Percentiles rank a stretch among this genome's conserved stretches.
phyloP scores from a whole-genome alignment of 441 rosid species.

The Syzygium malaccense region DNA sequence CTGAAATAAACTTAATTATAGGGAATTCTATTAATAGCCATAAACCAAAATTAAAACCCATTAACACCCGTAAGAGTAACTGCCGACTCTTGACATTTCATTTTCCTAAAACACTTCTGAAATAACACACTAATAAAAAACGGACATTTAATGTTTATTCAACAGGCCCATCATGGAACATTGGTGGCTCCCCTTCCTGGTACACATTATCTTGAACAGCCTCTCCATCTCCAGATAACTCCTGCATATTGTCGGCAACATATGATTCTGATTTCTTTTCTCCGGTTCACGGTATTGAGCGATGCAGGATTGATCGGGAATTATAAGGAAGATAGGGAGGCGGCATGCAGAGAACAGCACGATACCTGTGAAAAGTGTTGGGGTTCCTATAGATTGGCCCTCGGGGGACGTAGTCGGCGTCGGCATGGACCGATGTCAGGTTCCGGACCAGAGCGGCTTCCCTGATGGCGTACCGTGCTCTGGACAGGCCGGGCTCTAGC shows the following conservation, averaged over 20 bases:
- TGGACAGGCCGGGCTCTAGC: constrained; percentile 41
- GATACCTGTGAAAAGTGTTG: constrained; percentile 63
- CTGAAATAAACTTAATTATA: no score
- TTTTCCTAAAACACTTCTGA: no score
- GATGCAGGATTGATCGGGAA: background rate
- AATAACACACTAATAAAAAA: no score
- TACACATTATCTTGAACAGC: constrained; percentile 46
- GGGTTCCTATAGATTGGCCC: constrained; percentile 65
- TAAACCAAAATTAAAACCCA: no score
- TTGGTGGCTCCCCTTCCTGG: constrained; percentile 58
- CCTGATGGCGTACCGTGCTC: constrained; percentile 44
- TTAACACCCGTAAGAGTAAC: no score
- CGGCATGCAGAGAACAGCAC: background rate
- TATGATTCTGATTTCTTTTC: background rate
- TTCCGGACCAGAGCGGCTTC: constrained; percentile 35
- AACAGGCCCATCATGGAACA: constrained; percentile 52
- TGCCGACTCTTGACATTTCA: no score
- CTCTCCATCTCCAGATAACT: constrained; percentile 61
- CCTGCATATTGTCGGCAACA: constrained; percentile 6
- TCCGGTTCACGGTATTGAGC: background rate
- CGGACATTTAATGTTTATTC: no score
- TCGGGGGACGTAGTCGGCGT: constrained; percentile 46
- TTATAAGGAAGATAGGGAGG: background rate
- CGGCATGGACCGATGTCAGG: background rate
- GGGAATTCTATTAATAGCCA: no score